phyloP scores from a whole-genome alignment of 495 filamentous ascomycete species.

The Neurospora terricola region DNA sequence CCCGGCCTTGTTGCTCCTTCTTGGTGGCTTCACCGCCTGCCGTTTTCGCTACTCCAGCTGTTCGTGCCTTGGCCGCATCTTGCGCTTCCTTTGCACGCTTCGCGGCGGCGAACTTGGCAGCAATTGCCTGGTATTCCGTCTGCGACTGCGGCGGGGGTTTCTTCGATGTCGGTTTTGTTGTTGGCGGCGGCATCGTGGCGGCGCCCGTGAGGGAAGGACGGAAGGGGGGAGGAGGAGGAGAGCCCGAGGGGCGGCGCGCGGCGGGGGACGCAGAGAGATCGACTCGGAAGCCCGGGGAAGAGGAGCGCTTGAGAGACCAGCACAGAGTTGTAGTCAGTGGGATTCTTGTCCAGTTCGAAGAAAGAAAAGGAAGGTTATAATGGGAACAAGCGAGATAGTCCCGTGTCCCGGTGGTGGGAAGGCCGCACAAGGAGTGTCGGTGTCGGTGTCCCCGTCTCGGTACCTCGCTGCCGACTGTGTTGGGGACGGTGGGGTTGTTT shows the following conservation, averaged over 20 bases:
- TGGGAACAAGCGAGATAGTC: neutral
- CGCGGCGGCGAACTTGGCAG: constrained; percentile 36
- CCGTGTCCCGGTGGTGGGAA: neutral
- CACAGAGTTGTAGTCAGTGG: neutral
- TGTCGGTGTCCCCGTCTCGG: neutral
- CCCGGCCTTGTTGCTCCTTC: constrained; percentile 6
- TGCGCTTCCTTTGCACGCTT: constrained; percentile 34
- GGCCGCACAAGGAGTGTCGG: neutral
- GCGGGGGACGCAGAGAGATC: neutral
- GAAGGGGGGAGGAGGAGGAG: neutral
- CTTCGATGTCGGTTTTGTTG: constrained; percentile 14
- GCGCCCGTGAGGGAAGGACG: constrained; percentile 11
- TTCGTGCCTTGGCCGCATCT: constrained; percentile 9
- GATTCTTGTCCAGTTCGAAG: neutral
- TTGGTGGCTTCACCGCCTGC: neutral
- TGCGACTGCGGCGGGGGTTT: constrained; percentile 8
- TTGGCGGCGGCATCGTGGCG: constrained; percentile 16
- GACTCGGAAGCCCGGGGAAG: neutral
- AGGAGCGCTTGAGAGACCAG: neutral
- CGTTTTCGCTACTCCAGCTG: constrained; percentile 3
- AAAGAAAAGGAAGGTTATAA: neutral
- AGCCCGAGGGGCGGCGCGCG: neutral
- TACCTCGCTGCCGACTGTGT: neutral
- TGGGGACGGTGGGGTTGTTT: neutral
- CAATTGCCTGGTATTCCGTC: constrained; percentile 32